A percentile compares a stretch with the other conserved stretches of the same genome.
These are phyloP conservation scores for Gastrodia elata DNA, from an alignment of 106 monocot species.

Conservation along the genomic window DNA sequence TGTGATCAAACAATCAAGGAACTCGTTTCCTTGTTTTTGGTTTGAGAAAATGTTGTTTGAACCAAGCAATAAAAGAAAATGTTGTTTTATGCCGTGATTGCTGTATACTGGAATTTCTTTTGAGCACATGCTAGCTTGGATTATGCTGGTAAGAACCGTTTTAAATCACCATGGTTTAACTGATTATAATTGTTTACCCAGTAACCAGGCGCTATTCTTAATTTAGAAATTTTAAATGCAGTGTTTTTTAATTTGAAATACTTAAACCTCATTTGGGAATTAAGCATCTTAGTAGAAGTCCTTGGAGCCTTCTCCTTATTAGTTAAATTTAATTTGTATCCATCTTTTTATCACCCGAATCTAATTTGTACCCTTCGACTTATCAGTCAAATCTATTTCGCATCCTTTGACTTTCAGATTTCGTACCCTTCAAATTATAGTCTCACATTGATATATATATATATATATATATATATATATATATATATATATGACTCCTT, in stretches of 20 bases:
- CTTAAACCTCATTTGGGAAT: neutral
- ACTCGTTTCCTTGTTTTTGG: neutral
- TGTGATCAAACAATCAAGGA: neutral
- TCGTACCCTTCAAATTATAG: too few species aligned
- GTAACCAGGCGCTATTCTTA: neutral
- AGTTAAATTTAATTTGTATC: neutral
- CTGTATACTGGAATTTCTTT: neutral
- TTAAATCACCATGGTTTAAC: neutral
- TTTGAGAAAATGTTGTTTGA: neutral
- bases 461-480: too few species aligned
- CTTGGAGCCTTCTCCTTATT: neutral
- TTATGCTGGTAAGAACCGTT: neutral
- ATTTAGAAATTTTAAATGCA: neutral
- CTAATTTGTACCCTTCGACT: too few species aligned
- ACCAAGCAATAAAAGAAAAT: neutral
- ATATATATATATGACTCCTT: too few species aligned
- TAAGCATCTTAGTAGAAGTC: neutral
- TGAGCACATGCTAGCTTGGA: neutral
- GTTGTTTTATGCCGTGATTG: neutral
- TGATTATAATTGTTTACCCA: neutral
- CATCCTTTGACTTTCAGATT: too few species aligned
- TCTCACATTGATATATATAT: too few species aligned
- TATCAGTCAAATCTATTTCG: too few species aligned
- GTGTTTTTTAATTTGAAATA: neutral
- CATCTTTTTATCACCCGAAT: neutral